Evolutionary conservation across 495 filamentous ascomycete species (phyloP).

Genomic region (Collariella sp.): DNA sequence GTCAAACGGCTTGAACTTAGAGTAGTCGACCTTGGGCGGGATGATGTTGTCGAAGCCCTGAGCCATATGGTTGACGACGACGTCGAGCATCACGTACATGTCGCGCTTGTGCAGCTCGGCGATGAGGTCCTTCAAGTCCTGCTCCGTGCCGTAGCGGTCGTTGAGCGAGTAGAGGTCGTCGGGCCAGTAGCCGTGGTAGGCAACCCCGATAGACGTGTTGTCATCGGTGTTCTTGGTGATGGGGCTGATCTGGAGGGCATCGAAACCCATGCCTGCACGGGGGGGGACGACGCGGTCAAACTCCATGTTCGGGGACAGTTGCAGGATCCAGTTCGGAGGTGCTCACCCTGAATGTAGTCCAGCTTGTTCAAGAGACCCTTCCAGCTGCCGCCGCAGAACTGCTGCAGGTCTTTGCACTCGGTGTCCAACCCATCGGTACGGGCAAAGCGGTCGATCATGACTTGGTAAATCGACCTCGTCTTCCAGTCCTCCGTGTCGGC

Average conservation of each 20-base stretch:
- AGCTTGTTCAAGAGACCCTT: slow-evolving; percentile 26
- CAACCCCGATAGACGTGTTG: slow-evolving; percentile 41
- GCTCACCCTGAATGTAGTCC: slow-evolving; percentile 28
- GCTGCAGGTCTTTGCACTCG: slow-evolving; percentile 43
- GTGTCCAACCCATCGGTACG: slow-evolving; percentile 53
- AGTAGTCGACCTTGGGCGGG: slow-evolving; percentile 49
- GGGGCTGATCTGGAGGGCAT: slow-evolving; percentile 75
- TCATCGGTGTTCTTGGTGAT: slow-evolving; percentile 53
- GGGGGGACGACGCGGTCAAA: slow-evolving; percentile 21
- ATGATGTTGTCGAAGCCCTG: slow-evolving; percentile 41
- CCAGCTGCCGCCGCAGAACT: slow-evolving; percentile 73
- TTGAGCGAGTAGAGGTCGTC: slow-evolving; percentile 58
- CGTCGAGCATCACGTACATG: slow-evolving; percentile 72
- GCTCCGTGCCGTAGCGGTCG: slow-evolving; percentile 53
- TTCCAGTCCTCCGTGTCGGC: slow-evolving; percentile 46
- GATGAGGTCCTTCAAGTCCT: slow-evolving; percentile 55
- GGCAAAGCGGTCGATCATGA: slow-evolving; percentile 68
- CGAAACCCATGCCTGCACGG: slow-evolving; percentile 68
- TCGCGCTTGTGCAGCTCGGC: slow-evolving; percentile 52
- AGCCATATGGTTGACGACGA: slow-evolving; percentile 72
- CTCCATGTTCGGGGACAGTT: not conserved
- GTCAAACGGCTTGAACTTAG: slow-evolving; percentile 60
- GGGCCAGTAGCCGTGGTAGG: slow-evolving; percentile 74
- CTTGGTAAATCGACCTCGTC: slow-evolving; percentile 60
- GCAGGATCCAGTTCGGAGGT: no score